phyloP scores from a whole-genome alignment of 2,329 filamentous ascomycete genomes.

The Phaeoacremonium minimum region DNA sequence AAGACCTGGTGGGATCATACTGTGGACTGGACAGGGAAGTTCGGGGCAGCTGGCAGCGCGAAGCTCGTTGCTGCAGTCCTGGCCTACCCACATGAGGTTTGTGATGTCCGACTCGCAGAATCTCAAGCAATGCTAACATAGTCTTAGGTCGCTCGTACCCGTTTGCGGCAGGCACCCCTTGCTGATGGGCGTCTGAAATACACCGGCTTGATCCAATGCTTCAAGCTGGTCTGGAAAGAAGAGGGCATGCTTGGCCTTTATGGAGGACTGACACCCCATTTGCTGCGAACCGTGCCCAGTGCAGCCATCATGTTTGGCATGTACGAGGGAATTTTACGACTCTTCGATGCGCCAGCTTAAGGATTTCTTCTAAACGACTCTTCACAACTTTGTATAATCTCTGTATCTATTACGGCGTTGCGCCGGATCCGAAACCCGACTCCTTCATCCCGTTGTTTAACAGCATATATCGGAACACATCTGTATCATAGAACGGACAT shows the following conservation, averaged over 20 bases:
- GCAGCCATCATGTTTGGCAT: conserved; percentile 97
- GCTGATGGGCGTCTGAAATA: conserved; percentile 74
- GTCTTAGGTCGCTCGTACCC: conserved; percentile 69
- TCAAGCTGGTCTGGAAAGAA: conserved; percentile 81
- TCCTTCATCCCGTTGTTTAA: too few relatives aligned
- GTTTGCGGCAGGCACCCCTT: conserved; percentile 79
- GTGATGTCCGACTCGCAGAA: conserved; percentile 13
- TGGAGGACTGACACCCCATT: conserved; percentile 85
- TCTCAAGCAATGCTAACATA: conserved; percentile 5
- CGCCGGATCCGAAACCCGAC: too few relatives aligned
- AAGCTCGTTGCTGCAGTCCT: conserved; percentile 81
- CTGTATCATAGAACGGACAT: too few relatives aligned
- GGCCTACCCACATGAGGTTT: conserved; percentile 89
- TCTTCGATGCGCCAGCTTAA: conserved; percentile 30
- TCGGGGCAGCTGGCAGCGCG: conserved; percentile 73
- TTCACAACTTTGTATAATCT: too few relatives aligned
- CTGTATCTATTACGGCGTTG: too few relatives aligned
- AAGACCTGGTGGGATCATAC: conserved; percentile 70
- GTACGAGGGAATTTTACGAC: conserved; percentile 57
- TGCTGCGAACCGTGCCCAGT: conserved; percentile 85
- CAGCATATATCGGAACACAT: too few relatives aligned
- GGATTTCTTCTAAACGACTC: too few relatives aligned
- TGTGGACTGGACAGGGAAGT: conserved; percentile 74
- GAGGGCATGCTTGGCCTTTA: conserved; percentile 85
- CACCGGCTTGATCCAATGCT: conserved; percentile 83